Percentiles rank a stretch among this genome's conserved stretches.
Conservation (phyloP, 345 rosid species). For the Lenwebbia sp. region DNA sequence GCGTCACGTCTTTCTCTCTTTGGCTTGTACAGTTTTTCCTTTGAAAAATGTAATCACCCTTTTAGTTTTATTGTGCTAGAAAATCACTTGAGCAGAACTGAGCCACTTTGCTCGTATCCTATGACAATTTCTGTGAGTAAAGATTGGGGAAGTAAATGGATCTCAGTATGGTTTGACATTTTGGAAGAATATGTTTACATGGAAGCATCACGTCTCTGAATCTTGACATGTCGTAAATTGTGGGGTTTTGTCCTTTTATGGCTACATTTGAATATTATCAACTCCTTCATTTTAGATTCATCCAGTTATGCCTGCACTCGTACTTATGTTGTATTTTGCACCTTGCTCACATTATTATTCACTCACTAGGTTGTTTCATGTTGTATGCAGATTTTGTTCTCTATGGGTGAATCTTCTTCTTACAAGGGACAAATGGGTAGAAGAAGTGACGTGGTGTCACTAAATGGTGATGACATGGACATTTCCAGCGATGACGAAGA, state of each 20-base stretch:
- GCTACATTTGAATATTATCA: neutral
- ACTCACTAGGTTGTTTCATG: neutral
- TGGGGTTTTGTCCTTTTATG: neutral
- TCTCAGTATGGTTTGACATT: neutral
- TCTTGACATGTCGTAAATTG: neutral
- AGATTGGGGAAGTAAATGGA: neutral
- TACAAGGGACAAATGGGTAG: neutral
- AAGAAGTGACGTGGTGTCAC: neutral
- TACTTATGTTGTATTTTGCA: neutral
- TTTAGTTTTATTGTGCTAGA: neutral
- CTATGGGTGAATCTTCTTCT: neutral
- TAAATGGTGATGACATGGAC: neutral
- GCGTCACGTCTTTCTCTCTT: neutral
- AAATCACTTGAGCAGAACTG: neutral
- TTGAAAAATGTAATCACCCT: neutral
- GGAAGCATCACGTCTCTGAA: neutral
- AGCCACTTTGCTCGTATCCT: neutral
- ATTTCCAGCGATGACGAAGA: neutral
- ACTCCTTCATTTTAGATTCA: neutral
- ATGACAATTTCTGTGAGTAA: neutral
- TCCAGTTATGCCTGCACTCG: neutral
- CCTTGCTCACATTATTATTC: neutral
- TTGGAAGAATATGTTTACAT: neutral
- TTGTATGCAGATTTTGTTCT: neutral
- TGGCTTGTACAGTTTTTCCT: neutral